Percentiles rank a stretch among this genome's conserved stretches.
phyloP scores from a whole-genome alignment of 140 eudicot species.

The Ambrosia hybrid region DNA sequence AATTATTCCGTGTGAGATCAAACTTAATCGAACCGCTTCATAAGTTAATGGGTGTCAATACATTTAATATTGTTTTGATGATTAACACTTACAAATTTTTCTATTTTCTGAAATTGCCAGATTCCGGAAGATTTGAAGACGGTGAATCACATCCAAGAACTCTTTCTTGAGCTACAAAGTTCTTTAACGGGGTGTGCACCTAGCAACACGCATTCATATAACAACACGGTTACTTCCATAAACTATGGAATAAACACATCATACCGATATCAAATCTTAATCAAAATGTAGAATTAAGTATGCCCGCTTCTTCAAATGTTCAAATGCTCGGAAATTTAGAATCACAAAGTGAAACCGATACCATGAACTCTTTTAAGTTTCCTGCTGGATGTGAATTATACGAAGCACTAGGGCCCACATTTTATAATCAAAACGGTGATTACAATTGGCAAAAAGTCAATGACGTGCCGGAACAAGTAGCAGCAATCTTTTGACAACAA shows the following conservation, averaged over 20 bases:
- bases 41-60: not conserved
- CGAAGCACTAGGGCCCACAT: slow-evolving; percentile 85
- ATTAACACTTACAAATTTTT: not conserved
- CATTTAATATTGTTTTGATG: not conserved
- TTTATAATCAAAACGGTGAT: slow-evolving; percentile 34
- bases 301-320: slow-evolving; percentile 26
- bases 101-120: slow-evolving; percentile 35
- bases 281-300: slow-evolving; percentile 16
- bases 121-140: slow-evolving; percentile 65
- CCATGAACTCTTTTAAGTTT: slow-evolving; percentile 46
- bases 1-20: not conserved
- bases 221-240: slow-evolving; percentile 28
- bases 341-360: slow-evolving; percentile 26
- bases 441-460: slow-evolving; percentile 41
- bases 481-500: slow-evolving; percentile 44
- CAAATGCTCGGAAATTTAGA: slow-evolving; percentile 29
- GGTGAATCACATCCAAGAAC: slow-evolving; percentile 58
- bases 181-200: slow-evolving; percentile 33
- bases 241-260: slow-evolving; percentile 25
- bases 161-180: slow-evolving; percentile 50
- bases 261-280: slow-evolving; percentile 30
- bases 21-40: slow-evolving; percentile 4
- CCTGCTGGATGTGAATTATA: slow-evolving; percentile 76
- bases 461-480: slow-evolving; percentile 49
- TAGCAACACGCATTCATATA: slow-evolving; percentile 29